Conservation (phyloP, 768 basidiomycete genomes). For the Obba rivulosa region DNA sequence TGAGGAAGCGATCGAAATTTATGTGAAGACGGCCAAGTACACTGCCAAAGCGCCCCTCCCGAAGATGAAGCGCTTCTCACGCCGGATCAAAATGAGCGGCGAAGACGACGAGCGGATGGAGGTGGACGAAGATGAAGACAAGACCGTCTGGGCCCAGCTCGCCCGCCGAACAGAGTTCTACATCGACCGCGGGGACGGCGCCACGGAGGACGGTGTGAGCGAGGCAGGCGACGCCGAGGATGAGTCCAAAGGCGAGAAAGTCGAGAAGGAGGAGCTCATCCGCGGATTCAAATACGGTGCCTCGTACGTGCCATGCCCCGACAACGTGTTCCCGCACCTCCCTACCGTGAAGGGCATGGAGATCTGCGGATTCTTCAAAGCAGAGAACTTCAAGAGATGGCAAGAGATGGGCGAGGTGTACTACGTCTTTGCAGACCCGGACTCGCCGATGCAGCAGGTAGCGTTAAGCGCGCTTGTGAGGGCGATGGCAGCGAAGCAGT, state of each 20-base stretch:
- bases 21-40: constrained; percentile 74
- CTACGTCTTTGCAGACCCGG: constrained; percentile 77
- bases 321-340: constrained; percentile 74
- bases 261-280: constrained; percentile 76
- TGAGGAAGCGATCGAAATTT: constrained; percentile 71
- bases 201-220: constrained; percentile 18
- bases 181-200: constrained; percentile 41
- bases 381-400: constrained; percentile 72
- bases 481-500: constrained; percentile 63
- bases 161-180: constrained; percentile 50
- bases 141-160: constrained; percentile 36
- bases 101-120: constrained; percentile 15
- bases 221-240: constrained; percentile 24
- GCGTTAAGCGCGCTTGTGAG: constrained; percentile 83
- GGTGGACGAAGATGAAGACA: constrained; percentile 35
- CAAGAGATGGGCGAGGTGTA: constrained; percentile 79
- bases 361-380: constrained; percentile 76
- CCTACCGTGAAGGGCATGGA: constrained; percentile 82
- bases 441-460: constrained; percentile 65
- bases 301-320: constrained; percentile 81
- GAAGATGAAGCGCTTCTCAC: constrained; percentile 72
- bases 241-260: constrained; percentile 36
- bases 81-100: constrained; percentile 29
- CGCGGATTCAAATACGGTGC: constrained; percentile 87
- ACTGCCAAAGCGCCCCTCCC: constrained; percentile 67